Evolutionary conservation across 139 green algal genomes (phyloP), one percentile per base, ranked within the genome.

Genomic region (Closterium sp.): DNA sequence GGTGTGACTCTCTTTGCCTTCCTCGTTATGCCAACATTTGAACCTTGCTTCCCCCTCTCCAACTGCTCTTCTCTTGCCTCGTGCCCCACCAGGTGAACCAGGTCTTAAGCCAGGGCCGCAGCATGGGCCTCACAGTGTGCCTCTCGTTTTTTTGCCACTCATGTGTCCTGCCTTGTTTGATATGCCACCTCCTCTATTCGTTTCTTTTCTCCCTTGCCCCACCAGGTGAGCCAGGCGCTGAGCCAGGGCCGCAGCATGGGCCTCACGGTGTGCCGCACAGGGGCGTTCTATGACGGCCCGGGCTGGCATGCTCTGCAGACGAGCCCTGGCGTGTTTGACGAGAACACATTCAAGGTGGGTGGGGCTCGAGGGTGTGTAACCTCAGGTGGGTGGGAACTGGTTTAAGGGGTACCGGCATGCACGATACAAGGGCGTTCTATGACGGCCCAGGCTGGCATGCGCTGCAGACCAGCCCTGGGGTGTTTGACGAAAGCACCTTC

Each of bases 251-350:
- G 27, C 21, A 31, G 5, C 9, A 31, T 90, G 62, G 89, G 89
- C 10, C 62, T 92, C 70, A 92, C 32, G 21, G 62, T 92, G 29
- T 92, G 89, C 4, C 89, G 89, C 70, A 92, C 89, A 2, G 86
- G 89, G 70, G 89, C 89, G 9, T 92, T 92, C 70, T 32, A 32
- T 29, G 89, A 92, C n/a, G 89, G 89, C 31, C 27, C 31, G 6
- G 88, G 38, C 19, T 87, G 85, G 85, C n/a, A 87, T 87, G 85
- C 85, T 24, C 22, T 28, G 85, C 62, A 79, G 85, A 30, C 85
- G 13, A 30, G 28, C 0, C 42, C 88, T 0, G 31, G 31, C 0
- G 87, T 89, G 32, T 73, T 29, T n/a, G 19, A 50, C 31, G 87
- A 50, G 13, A 87, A 87, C 28, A 87, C 85, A 13, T 87, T 87